Base-by-base conservation (phyloP, 1,139 yeast genomes). In the Sugiyamaella pinicola region DNA sequence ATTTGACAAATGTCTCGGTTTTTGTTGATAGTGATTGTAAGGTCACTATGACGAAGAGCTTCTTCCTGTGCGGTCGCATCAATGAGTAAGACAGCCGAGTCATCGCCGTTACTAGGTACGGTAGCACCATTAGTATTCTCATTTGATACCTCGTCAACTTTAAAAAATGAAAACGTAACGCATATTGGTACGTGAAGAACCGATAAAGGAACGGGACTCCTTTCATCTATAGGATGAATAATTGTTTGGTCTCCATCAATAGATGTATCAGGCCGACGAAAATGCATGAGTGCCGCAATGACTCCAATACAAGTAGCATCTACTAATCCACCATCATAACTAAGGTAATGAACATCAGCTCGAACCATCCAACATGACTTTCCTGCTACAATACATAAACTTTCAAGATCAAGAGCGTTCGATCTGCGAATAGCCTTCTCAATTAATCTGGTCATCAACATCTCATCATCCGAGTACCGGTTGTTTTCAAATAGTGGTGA, bases 261-360 rank as follows among this genome's bases (percentile, higher is more conserved):
- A 2, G 89, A 79, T 28, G 89, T 80, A 67, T 90, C 97, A 3
- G 96, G 96, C 62, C 87, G 84, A 53, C 80, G 80, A 71, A 84
- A 93, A 69, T 90, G 96, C 61, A 85, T 77, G 51, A 93, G 75
- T 0, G 88, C 96, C 10, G 93, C 81, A 79, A 90, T 85, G 17
- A 90, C 96, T 0, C 93, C 98, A 54, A 90, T 78, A 69, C 96
- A 88, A 38, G 95, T 86, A 17, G 90, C 87, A 69, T 93, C 99
- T 42, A 91, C 83, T 40, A 93, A 78, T 34, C 95, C 95, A 37
- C 99, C 99, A 69, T 93, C 99, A 64, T 82, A 88, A 65, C 90
- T 85, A 58, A 93, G 73, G 61, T 87, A 87, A 66, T 90, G 96
- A 33, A 93, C 82, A 66, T 91, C 98, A 0, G 95, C 97, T 53